These are phyloP conservation scores for Sarcocystis neurona DNA, from an alignment of 169 alveolate species.

Conservation along the genomic window DNA sequence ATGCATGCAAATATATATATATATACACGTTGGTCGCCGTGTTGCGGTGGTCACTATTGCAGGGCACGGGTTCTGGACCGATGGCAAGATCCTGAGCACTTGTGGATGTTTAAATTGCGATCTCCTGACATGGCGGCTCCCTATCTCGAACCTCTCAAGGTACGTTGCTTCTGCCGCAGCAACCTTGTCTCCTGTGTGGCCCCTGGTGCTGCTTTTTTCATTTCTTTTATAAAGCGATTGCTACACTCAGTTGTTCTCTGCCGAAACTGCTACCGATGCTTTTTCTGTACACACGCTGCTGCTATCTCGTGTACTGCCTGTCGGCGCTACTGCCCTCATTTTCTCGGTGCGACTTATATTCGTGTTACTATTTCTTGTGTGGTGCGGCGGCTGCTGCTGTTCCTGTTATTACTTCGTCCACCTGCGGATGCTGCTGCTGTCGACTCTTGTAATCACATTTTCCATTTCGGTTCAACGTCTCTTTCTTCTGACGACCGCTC, in stretches of 20 bases:
- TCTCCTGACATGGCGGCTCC: conserved; percentile 58
- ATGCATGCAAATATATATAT: too few relatives aligned
- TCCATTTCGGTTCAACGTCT: too few relatives aligned
- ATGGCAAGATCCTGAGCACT: background rate
- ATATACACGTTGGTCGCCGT: background rate
- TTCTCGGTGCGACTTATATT: background rate
- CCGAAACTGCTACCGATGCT: background rate
- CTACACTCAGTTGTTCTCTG: background rate
- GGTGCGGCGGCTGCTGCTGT: too few relatives aligned
- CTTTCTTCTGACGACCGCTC: too few relatives aligned
- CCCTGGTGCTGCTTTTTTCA: too few relatives aligned
- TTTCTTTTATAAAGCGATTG: background rate
- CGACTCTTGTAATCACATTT: too few relatives aligned
- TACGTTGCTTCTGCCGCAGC: background rate
- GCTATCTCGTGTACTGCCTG: background rate
- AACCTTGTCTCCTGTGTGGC: background rate
- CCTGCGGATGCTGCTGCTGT: too few relatives aligned
- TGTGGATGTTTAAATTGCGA: conserved; percentile 48
- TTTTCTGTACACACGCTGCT: background rate
- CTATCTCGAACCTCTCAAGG: conserved; percentile 56
- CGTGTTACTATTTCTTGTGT: too few relatives aligned
- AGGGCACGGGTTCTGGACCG: conserved; percentile 50
- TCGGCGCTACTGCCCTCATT: background rate
- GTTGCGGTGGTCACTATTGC: background rate
- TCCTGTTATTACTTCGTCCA: too few relatives aligned